Evolutionary conservation across 2,329 filamentous ascomycete genomes (phyloP).

Genomic region (Colletotrichum musae): DNA sequence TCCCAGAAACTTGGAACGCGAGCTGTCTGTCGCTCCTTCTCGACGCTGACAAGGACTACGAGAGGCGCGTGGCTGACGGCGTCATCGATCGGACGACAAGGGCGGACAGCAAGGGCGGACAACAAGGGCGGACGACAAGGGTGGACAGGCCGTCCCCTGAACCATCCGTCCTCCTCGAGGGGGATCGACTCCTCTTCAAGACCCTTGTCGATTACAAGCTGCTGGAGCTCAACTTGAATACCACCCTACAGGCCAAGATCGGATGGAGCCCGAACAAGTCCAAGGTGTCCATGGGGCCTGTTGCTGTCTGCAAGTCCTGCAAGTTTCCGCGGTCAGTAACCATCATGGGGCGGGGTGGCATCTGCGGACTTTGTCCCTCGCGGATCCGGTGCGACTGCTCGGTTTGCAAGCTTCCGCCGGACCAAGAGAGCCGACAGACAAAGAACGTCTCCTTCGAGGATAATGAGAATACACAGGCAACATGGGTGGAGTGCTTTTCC

Average conservation of each 20-base stretch:
- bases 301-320: slow-evolving; percentile 58
- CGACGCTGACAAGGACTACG: slow-evolving; percentile 59
- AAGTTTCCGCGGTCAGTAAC: slow-evolving; percentile 64
- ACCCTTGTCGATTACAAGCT: slow-evolving; percentile 62
- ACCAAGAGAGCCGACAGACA: slow-evolving; percentile 44
- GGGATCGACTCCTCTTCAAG: slow-evolving; percentile 59
- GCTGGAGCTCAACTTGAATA: slow-evolving; percentile 61
- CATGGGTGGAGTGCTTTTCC: slow-evolving; percentile 65
- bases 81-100: slow-evolving; percentile 32
- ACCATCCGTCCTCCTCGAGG: slow-evolving; percentile 49
- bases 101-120: no score
- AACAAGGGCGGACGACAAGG: no score
- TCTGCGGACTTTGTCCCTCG: slow-evolving; percentile 59
- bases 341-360: slow-evolving; percentile 56
- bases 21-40: slow-evolving; percentile 62
- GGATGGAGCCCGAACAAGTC: slow-evolving; percentile 63
- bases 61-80: slow-evolving; percentile 46
- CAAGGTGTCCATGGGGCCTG: slow-evolving; percentile 57
- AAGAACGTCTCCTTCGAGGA: slow-evolving; percentile 51
- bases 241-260: slow-evolving; percentile 57
- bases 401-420: slow-evolving; percentile 42
- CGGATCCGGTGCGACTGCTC: slow-evolving; percentile 43
- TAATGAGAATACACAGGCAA: slow-evolving; percentile 48
- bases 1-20: slow-evolving; percentile 65
- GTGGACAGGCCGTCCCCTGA: slow-evolving; percentile 13